Conservation (phyloP, 2,329 filamentous ascomycete species). For the Emmonsiellopsis sp. region DNA sequence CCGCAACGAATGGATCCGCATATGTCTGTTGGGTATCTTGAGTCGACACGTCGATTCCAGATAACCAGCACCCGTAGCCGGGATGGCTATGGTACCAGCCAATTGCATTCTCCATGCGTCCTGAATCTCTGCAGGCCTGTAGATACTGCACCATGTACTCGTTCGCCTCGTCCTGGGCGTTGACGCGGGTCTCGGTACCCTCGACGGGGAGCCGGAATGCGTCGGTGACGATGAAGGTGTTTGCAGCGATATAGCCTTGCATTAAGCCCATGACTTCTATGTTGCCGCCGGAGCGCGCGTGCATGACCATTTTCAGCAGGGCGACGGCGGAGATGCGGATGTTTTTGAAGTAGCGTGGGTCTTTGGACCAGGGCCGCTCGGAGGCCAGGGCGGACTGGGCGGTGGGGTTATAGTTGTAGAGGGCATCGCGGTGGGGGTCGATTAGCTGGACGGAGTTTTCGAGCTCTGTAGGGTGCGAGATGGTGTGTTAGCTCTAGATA, state of each 20-base stretch:
- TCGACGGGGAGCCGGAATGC: constrained; percentile 91
- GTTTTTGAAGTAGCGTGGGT: constrained; percentile 83
- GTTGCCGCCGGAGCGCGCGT: constrained; percentile 85
- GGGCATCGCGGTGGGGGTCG: constrained; percentile 78
- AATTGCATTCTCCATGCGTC: constrained; percentile 81
- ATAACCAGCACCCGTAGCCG: constrained; percentile 96
- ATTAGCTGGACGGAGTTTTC: constrained; percentile 78
- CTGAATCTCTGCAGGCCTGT: constrained; percentile 61
- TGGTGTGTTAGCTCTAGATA: background rate
- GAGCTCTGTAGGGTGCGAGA: constrained; percentile 52
- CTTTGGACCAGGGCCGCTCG: constrained; percentile 63
- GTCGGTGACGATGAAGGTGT: constrained; percentile 84
- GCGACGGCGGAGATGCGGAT: constrained; percentile 91
- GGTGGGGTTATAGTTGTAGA: constrained; percentile 70
- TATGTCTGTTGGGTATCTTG: constrained; percentile 77
- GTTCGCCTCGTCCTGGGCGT: constrained; percentile 90
- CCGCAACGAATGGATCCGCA: constrained; percentile 84
- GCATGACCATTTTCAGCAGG: constrained; percentile 98
- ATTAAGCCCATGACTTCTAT: constrained; percentile 97
- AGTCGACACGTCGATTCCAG: constrained; percentile 88
- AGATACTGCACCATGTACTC: constrained; percentile 93
- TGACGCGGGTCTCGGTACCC: constrained; percentile 96
- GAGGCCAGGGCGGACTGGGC: constrained; percentile 59
- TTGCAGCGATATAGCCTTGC: constrained; percentile 83
- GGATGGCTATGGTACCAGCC: constrained; percentile 99